Evolutionary conservation across 2,329 filamentous ascomycete species (phyloP), one percentile per base, ranked within the genome.

Genomic region (Diplodia sapinea): DNA sequence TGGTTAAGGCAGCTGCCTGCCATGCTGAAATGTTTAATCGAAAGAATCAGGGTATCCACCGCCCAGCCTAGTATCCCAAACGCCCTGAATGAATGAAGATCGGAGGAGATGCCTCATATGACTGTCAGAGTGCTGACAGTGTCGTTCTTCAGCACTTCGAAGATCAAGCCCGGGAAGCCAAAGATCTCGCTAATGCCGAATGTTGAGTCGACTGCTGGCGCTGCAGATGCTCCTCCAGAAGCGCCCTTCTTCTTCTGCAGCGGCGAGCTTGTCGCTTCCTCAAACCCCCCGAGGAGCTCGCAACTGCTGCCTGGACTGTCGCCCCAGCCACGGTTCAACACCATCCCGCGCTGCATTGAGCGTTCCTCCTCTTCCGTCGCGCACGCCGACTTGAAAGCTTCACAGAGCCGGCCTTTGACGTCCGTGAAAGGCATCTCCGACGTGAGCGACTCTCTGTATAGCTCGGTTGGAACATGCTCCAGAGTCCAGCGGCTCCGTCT

Each of bases 131-230:
- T 91, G 78, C 93, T 96, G 29, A 99, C 91, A 69, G 88, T 90
- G 4, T 92, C 93, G 75, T 96, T 97, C 87, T 92, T 94, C 78
- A 98, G 80, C 33, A 99, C 94, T 80, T 99, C 95, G 81, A 99
- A 98, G 56, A 97, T 88, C 78, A 98, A 81, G 0, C 95, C 94
- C 0, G 95, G 94, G 74, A 97, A 97, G 1, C 94, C 94, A 81
- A 93, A 98, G 33, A 99, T 80, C 70, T 94, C 94, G 17, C 94
- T 97, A 67, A 90, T 91, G 23, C 87, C 88, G 69, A 90, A 78
- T 70, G 89, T 80, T 73, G 74, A 79, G 78, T 73, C 82, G 80
- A 75, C 73, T 70, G 75, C 80, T 75, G 72, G 80, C 74, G 73
- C 82, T 75, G 71, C 71, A 69, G 50, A 38, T 13, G 65, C 40